Evolutionary conservation across 805 yeast genomes (phyloP), one percentile per base, ranked within the genome.

Genomic region (Starmera pachycereana): DNA sequence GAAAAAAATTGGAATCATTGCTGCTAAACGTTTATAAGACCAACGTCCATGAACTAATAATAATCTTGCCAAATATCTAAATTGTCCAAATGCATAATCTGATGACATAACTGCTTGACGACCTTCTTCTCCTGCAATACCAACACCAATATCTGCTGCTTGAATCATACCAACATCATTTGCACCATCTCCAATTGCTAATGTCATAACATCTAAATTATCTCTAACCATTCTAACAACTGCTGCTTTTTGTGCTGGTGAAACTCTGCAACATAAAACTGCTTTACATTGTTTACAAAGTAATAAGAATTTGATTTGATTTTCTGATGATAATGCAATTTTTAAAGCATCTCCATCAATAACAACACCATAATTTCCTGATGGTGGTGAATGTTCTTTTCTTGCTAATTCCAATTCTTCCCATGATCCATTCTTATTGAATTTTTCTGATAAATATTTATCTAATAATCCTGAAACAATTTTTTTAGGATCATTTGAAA

Each of bases 81-180:
- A 84, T 57, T 84, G 95, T 19, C 90, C 92, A 53, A 84, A 63
- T 16, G 90, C 95, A 60, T 81, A 84, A 63, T 84, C 95, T 1
- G 90, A 79, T 22, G 88, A 79, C 94, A 84, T 84, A 6, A 75
- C 92, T 14, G 92, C 92, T 60, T 83, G 92, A 45, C 92, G 67
- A 54, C 95, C 95, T 66, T 84, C 95, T 65, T 84, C 92, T 62
- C 95, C 95, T 4, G 89, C 89, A 55, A 84, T 84, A 63, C 95
- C 95, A 41, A 84, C 83, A 53, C 95, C 95, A 36, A 84, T 81
- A 61, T 84, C 80, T 1, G 94, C 92, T 27, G 88, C 78, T 59
- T 84, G 95, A 49, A 84, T 84, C 95, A 84, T 84, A 11, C 94
- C 89, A 46, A 84, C 95, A 63, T 84, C 95, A 56, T 84, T 84